Conservation (phyloP, 208 protist species). For the Wallacemonas collosoma region DNA sequence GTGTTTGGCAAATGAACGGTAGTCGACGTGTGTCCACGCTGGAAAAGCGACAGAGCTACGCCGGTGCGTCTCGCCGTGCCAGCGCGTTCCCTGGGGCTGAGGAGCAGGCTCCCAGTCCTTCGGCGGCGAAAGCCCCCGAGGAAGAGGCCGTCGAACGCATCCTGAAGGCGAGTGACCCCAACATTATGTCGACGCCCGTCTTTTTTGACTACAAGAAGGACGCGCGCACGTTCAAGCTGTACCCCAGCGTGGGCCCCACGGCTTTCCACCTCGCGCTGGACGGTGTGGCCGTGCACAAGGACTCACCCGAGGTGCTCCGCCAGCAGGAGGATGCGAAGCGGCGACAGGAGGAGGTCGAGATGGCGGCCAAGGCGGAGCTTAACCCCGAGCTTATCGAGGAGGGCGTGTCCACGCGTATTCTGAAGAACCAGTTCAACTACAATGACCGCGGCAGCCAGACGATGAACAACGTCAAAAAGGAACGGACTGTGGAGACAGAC, state of each 20-base stretch:
- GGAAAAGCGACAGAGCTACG: conserved; percentile 16
- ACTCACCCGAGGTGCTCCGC: conserved; percentile 87
- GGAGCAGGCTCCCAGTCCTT: conserved; percentile 15
- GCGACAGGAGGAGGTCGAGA: conserved; percentile 67
- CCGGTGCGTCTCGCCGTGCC: background rate
- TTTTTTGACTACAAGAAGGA: conserved; percentile 95
- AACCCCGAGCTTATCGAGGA: conserved; percentile 86
- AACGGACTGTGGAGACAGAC: conserved; percentile 89
- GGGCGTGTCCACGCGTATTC: conserved; percentile 83
- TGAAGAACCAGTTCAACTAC: conserved; percentile 99
- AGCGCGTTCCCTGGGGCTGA: conserved; percentile 10
- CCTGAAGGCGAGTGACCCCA: conserved; percentile 93
- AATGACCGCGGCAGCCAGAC: conserved; percentile 96
- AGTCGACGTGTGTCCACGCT: conserved; percentile 15
- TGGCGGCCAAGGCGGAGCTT: conserved; percentile 77
- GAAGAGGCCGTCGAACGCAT: conserved; percentile 92
- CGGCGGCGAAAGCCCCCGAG: conserved; percentile 31
- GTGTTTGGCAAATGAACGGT: conserved; percentile 22
- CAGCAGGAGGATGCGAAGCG: conserved; percentile 85
- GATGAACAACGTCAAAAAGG: conserved; percentile 90
- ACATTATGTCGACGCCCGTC: conserved; percentile 90
- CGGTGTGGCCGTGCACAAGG: conserved; percentile 80
- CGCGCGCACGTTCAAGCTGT: conserved; percentile 87
- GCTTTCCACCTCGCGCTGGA: conserved; percentile 86
- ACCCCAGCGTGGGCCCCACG: conserved; percentile 87